Evolutionary conservation across 768 basidiomycete genomes (phyloP), one percentile per base, ranked within the genome.

Genomic region (Leucocoprinus birnbaumii): DNA sequence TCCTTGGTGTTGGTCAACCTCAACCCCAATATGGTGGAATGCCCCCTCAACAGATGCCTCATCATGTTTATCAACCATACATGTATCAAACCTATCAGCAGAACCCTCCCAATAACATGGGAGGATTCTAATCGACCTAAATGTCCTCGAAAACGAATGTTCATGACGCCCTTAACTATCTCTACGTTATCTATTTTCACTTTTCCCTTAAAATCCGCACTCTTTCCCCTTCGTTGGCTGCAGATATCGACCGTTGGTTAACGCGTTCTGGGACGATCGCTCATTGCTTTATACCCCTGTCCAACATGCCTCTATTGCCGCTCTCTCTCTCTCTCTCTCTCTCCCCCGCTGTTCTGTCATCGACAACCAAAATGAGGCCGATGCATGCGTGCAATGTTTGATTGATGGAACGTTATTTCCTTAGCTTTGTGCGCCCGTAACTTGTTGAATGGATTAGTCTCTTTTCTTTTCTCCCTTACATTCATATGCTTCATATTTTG

Each of bases 31-130:
- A 87, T 68, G 78, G 75, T 58, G 79, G 75, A 51, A 77, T 85
- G 73, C 66, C 78, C 19, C 76, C 84, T 59, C 79, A 83, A 56
- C 72, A 83, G 44, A 78, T 86, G 9, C 79, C 85, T 55, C 76
- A 80, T 58, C 86, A 89, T 63, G 69, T 87, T 59, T 91, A 91
- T 67, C 84, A 88, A 70, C 79, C 84, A 55, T 91, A 91, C 75
- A 85, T 91, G 87, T 90, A 90, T 66, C 86, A 86, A 71, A 76
- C 87, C 67, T 91, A 91, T 71, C 87, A 87, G 68, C 86, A 88
- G 71, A 57, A 56, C 26, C 62, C 82, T 60, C 65, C 71, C 35
- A 86, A 55, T 49, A 55, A 87, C 70, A 87, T 91, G 84, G 88
- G 89, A 64, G 66, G 86, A 49, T 92, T 85, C 80, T 85, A 85